Evolutionary conservation across 106 monocot species (phyloP).

Genomic region (Apostasia ramifera): DNA sequence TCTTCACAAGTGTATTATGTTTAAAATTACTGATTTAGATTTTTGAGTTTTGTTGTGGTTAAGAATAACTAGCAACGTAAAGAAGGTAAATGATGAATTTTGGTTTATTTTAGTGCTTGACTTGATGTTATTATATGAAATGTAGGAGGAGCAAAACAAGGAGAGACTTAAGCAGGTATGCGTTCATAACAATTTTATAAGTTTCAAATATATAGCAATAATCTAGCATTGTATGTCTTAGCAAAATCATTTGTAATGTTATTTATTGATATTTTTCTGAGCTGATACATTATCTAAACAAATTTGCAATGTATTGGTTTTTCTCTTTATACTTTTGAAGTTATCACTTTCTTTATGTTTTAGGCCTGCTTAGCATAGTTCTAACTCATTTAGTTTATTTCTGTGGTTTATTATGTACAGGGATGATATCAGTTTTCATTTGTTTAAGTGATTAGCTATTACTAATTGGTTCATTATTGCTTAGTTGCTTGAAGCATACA

Average conservation of each 20-base stretch:
- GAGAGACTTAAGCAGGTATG: conserved; percentile 11
- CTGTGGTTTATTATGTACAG: too few relatives aligned
- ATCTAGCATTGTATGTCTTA: neutral
- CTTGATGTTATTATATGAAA: neutral
- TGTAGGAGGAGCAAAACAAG: neutral
- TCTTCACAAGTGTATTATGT: neutral
- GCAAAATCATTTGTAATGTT: neutral
- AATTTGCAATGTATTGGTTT: too few relatives aligned
- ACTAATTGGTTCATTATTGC: too few relatives aligned
- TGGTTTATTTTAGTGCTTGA: conserved; percentile 1
- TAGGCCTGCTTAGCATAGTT: too few relatives aligned
- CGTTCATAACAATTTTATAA: neutral
- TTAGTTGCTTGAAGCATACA: too few relatives aligned
- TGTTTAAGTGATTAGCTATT: too few relatives aligned
- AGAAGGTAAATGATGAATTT: neutral
- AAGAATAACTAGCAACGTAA: neutral
- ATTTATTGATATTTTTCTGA: neutral
- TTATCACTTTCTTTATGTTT: too few relatives aligned
- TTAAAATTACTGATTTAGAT: neutral
- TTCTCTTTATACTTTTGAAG: too few relatives aligned
- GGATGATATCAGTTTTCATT: too few relatives aligned
- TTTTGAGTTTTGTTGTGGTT: neutral
- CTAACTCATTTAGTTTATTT: too few relatives aligned
- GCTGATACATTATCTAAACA: too few relatives aligned
- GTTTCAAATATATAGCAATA: neutral